Conservation (phyloP, 83 land plant species). For the Diphasiastrum complanatum region DNA sequence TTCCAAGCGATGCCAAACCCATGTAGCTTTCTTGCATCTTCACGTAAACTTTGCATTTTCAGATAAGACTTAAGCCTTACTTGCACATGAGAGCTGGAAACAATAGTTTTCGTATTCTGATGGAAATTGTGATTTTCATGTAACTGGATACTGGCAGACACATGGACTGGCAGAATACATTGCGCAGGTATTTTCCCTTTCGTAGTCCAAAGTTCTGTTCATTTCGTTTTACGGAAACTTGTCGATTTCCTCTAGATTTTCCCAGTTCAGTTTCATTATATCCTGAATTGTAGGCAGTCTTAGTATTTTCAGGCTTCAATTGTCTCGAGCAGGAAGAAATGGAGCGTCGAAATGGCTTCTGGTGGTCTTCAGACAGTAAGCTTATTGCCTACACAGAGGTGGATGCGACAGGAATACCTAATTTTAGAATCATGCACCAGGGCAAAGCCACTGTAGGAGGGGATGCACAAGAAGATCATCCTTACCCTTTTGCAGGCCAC, state of each 20-base stretch:
- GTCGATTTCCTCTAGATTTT: too few species aligned
- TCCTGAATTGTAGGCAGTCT: too few species aligned
- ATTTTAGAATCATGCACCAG: conserved; percentile 91
- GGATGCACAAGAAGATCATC: conserved; percentile 95
- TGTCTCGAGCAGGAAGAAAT: conserved; percentile 77
- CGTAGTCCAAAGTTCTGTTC: too few species aligned
- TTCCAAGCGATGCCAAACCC: too few species aligned
- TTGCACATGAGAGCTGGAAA: too few species aligned
- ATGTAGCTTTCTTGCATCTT: too few species aligned
- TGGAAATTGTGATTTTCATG: conserved; percentile 12
- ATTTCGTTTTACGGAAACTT: too few species aligned
- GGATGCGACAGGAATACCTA: conserved; percentile 74
- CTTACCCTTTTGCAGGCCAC: conserved; percentile 88
- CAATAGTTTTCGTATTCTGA: too few species aligned
- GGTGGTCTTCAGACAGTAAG: conserved; percentile 94
- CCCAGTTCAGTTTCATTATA: too few species aligned
- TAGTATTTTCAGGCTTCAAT: too few species aligned
- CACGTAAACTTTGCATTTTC: too few species aligned
- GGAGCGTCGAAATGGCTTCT: conserved; percentile 89
- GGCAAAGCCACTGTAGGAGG: conserved; percentile 78
- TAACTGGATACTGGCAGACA: conserved; percentile 50
- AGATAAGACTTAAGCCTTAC: too few species aligned
- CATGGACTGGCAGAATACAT: conserved; percentile 96
- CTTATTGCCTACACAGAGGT: conserved; percentile 85
- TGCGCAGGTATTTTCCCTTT: conserved; percentile 67